A percentile compares a stretch with the other conserved stretches of the same genome.
phyloP scores from a whole-genome alignment of 768 basidiomycete genomes.

The Krasilnikovozyma curviuscula region DNA sequence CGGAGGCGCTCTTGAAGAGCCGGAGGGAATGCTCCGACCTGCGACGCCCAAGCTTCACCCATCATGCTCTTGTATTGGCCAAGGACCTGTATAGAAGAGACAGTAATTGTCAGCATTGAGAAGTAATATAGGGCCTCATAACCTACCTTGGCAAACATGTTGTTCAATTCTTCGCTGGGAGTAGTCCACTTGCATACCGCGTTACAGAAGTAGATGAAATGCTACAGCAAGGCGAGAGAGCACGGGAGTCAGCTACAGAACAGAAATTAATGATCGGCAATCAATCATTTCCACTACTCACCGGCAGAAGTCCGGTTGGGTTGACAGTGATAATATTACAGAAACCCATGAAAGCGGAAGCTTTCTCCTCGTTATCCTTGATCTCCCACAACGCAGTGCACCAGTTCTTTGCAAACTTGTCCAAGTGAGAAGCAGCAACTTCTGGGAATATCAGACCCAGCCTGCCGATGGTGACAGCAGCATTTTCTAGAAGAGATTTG shows the following conservation, averaged over 20 bases:
- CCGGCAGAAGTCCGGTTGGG: conserved; percentile 82
- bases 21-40: conserved; percentile 65
- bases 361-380: conserved; percentile 98
- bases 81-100: conserved; percentile 35
- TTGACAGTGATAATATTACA: conserved; percentile 90
- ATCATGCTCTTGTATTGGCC: conserved; percentile 79
- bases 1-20: conserved; percentile 72
- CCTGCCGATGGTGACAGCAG: conserved; percentile 92
- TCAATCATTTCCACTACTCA: conserved; percentile 25
- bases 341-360: conserved; percentile 92
- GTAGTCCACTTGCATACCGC: conserved; percentile 88
- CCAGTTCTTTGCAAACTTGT: conserved; percentile 87
- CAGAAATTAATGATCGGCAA: background rate
- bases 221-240: conserved; percentile 32
- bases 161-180: conserved; percentile 75
- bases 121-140: too few relatives aligned
- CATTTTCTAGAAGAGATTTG: conserved; percentile 87
- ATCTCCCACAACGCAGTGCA: conserved; percentile 90
- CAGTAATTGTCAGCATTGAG: background rate
- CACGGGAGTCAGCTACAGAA: background rate
- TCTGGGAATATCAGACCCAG: conserved; percentile 82
- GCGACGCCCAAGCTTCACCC: conserved; percentile 57
- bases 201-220: conserved; percentile 92
- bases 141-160: conserved; percentile 60
- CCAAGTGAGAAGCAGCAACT: conserved; percentile 69